A percentile compares a stretch with the other conserved stretches of the same genome.
phyloP scores from a whole-genome alignment of 2,329 filamentous ascomycete genomes.

The Fusarium robinianum region DNA sequence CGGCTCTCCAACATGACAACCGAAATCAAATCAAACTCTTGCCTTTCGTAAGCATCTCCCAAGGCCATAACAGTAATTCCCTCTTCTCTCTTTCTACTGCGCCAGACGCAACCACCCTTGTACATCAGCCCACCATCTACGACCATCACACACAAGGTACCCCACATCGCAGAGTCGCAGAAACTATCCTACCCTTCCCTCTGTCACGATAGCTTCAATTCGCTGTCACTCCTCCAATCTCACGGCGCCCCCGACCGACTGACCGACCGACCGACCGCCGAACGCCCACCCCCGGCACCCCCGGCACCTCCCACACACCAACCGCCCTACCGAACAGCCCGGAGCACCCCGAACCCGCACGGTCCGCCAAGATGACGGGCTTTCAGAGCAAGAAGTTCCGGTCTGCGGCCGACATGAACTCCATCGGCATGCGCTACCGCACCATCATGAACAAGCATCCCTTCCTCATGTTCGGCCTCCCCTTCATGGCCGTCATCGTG shows the following conservation, averaged over 20 bases:
- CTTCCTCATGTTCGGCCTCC: conserved; percentile 90
- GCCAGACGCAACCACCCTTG: conserved; percentile 4
- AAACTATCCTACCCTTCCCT: background rate
- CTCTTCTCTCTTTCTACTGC: background rate
- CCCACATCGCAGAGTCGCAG: no score
- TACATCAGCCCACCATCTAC: conserved; percentile 1
- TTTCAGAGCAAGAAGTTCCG: conserved; percentile 76
- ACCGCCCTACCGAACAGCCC: no score
- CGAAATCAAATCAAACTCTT: conserved; percentile 25
- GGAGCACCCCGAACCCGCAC: no score
- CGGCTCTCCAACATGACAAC: background rate
- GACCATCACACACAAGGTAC: background rate
- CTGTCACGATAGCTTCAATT: conserved; percentile 1
- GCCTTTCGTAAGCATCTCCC: conserved; percentile 9
- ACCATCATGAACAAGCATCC: conserved; percentile 75
- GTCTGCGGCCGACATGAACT: conserved; percentile 65
- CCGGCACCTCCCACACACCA: background rate
- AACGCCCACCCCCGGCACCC: background rate
- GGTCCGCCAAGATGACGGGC: conserved; percentile 44
- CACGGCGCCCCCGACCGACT: conserved; percentile 17
- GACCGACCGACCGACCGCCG: conserved; percentile 1
- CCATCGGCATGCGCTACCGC: conserved; percentile 78
- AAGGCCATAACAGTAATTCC: conserved; percentile 3
- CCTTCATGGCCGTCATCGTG: conserved; percentile 88
- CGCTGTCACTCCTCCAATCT: conserved; percentile 5